Evolutionary conservation across 2,329 filamentous ascomycete species (phyloP).

Genomic region (Onygena corvina): DNA sequence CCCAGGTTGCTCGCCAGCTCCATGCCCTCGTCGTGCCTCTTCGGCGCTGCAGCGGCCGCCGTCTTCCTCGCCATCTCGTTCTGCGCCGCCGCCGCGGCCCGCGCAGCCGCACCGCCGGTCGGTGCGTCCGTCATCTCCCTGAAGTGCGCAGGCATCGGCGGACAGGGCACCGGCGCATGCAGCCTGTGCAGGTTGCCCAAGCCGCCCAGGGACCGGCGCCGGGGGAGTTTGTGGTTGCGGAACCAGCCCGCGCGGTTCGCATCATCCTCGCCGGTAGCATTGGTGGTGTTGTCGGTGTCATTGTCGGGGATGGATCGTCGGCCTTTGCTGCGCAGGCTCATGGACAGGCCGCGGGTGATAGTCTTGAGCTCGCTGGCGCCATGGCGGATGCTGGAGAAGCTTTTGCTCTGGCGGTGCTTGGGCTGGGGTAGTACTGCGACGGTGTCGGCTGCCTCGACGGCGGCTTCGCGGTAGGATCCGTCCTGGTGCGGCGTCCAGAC

Average conservation of each 20-base stretch:
- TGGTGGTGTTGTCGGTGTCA: no score
- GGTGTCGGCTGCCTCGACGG: not conserved
- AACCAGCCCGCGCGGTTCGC: slow-evolving; percentile 22
- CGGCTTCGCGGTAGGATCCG: slow-evolving; percentile 11
- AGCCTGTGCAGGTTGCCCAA: slow-evolving; percentile 26
- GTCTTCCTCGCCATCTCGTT: slow-evolving; percentile 31
- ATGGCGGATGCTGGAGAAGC: slow-evolving; percentile 33
- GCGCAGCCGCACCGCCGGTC: slow-evolving; percentile 34
- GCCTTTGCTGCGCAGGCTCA: slow-evolving; percentile 28
- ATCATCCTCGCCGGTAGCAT: slow-evolving; percentile 12
- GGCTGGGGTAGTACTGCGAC: not conserved
- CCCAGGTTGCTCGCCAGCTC: slow-evolving; percentile 15
- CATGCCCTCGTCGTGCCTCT: slow-evolving; percentile 19
- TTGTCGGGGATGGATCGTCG: no score
- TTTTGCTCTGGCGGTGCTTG: slow-evolving; percentile 23
- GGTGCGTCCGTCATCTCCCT: slow-evolving; percentile 29
- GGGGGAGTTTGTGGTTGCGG: slow-evolving; percentile 24
- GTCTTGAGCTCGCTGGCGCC: slow-evolving; percentile 33
- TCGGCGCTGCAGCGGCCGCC: slow-evolving; percentile 19
- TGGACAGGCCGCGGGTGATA: slow-evolving; percentile 31
- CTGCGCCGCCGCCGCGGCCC: slow-evolving; percentile 40
- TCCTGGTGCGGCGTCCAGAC: slow-evolving; percentile 13
- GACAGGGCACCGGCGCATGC: slow-evolving; percentile 18
- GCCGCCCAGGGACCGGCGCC: slow-evolving; percentile 28
- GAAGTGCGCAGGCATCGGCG: not conserved